phyloP scores from a whole-genome alignment of 371 early-diverging fungal genomes.

The Haplosporangium sp. region DNA sequence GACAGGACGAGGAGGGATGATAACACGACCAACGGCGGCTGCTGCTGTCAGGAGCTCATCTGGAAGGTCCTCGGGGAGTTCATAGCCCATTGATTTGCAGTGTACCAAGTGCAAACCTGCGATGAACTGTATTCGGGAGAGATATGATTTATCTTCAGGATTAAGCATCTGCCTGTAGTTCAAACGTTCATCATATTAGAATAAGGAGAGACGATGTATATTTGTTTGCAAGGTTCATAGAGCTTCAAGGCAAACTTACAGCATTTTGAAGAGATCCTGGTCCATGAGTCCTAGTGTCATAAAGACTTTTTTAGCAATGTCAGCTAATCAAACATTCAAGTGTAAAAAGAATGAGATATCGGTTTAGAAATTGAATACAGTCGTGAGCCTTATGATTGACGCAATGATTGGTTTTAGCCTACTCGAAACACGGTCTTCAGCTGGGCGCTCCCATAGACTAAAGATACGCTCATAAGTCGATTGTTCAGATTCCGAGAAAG shows the following conservation, averaged over 20 bases:
- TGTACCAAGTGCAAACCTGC: constrained; percentile 50
- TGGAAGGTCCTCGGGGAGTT: constrained; percentile 37
- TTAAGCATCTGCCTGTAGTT: constrained; percentile 34
- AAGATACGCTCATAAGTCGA: constrained; percentile 39
- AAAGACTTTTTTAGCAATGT: constrained; percentile 52
- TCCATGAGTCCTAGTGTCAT: constrained; percentile 39
- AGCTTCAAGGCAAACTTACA: constrained; percentile 9
- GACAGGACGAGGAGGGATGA: constrained; percentile 29
- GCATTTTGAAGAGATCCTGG: constrained; percentile 23
- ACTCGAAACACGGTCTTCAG: constrained; percentile 47
- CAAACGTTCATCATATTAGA: not conserved
- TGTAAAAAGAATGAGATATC: not conserved
- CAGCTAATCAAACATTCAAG: constrained; percentile 20
- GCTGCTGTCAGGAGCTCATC: constrained; percentile 51
- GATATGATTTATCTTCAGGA: constrained; percentile 23
- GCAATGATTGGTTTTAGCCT: not conserved
- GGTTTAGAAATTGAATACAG: not conserved
- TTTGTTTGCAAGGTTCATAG: not conserved
- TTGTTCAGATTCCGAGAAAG: constrained; percentile 41
- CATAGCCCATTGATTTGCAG: constrained; percentile 30
- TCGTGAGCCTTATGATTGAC: no score
- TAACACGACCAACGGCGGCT: constrained; percentile 31
- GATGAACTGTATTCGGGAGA: constrained; percentile 38
- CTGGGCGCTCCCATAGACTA: constrained; percentile 48
- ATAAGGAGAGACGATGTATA: not conserved